Conservation (phyloP, 1,284 basidiomycete species). For the Chondrostereum purpureum region DNA sequence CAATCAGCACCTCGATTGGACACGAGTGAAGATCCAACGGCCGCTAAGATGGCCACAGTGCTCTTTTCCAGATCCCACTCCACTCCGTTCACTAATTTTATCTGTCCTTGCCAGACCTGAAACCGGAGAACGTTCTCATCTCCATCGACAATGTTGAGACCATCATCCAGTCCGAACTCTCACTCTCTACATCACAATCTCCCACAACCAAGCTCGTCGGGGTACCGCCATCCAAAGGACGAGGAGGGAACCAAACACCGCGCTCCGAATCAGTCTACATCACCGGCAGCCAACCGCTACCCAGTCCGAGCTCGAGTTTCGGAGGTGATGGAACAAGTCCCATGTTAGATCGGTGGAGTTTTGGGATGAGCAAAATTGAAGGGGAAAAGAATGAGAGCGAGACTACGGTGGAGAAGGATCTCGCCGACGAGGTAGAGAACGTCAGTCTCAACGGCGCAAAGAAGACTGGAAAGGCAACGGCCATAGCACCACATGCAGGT, state of each 20-base stretch:
- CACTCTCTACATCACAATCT: constrained; percentile 39
- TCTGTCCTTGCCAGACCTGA: too few species aligned
- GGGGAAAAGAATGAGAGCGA: constrained; percentile 20
- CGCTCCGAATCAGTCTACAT: constrained; percentile 86
- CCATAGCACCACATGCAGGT: background rate
- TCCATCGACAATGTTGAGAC: constrained; percentile 96
- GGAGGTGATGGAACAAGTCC: constrained; percentile 22
- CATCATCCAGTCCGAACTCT: constrained; percentile 85
- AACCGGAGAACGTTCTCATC: constrained; percentile 97
- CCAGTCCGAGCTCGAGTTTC: constrained; percentile 46
- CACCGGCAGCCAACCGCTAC: constrained; percentile 90
- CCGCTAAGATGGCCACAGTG: too few species aligned
- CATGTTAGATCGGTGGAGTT: constrained; percentile 87
- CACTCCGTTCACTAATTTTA: too few species aligned
- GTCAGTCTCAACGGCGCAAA: constrained; percentile 27
- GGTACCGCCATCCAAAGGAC: constrained; percentile 90
- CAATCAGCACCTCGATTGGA: too few species aligned
- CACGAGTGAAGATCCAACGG: too few species aligned
- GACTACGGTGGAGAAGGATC: constrained; percentile 1
- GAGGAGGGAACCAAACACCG: constrained; percentile 97
- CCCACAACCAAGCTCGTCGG: constrained; percentile 74
- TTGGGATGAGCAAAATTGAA: constrained; percentile 85
- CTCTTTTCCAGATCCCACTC: too few species aligned
- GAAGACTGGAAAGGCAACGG: background rate
- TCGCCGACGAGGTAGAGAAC: constrained; percentile 43